Evolutionary conservation across 164 flowering plant species (phyloP).

Genomic region (Aristolochia fimbriata): DNA sequence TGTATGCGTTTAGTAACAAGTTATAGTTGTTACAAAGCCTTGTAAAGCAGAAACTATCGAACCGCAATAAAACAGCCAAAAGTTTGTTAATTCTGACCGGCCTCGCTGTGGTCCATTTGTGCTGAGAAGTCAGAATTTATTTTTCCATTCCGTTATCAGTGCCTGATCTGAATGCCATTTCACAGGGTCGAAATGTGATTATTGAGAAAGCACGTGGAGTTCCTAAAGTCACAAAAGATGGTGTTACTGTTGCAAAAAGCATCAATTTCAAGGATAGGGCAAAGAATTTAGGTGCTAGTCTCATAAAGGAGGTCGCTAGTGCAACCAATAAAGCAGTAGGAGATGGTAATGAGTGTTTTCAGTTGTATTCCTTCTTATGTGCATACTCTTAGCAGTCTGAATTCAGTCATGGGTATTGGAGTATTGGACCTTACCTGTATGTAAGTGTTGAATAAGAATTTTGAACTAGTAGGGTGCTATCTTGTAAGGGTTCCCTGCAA

Average conservation of each 20-base stretch:
- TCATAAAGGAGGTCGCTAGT: constrained; percentile 85
- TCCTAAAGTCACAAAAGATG: constrained; percentile 92
- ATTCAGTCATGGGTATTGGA: too few species aligned
- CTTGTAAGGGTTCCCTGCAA: too few species aligned
- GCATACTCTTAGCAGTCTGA: too few species aligned
- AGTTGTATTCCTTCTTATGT: too few species aligned
- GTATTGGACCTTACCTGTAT: too few species aligned
- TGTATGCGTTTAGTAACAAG: too few species aligned
- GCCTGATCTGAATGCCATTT: background rate
- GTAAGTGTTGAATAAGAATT: too few species aligned
- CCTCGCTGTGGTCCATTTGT: too few species aligned
- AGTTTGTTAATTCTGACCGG: too few species aligned
- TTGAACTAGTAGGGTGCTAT: too few species aligned
- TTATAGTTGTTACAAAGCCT: background rate
- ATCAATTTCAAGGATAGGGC: constrained; percentile 55
- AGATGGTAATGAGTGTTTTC: constrained; percentile 41
- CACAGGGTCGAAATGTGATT: constrained; percentile 80
- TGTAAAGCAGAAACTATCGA: too few species aligned
- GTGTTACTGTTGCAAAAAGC: constrained; percentile 91
- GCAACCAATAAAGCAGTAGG: constrained; percentile 85
- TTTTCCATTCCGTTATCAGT: background rate
- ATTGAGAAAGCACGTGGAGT: constrained; percentile 44
- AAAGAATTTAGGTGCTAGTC: constrained; percentile 82
- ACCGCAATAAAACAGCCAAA: too few species aligned
- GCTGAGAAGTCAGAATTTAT: background rate